Evolutionary conservation across 768 basidiomycete genomes (phyloP).

Genomic region (Mycena kentingensis): DNA sequence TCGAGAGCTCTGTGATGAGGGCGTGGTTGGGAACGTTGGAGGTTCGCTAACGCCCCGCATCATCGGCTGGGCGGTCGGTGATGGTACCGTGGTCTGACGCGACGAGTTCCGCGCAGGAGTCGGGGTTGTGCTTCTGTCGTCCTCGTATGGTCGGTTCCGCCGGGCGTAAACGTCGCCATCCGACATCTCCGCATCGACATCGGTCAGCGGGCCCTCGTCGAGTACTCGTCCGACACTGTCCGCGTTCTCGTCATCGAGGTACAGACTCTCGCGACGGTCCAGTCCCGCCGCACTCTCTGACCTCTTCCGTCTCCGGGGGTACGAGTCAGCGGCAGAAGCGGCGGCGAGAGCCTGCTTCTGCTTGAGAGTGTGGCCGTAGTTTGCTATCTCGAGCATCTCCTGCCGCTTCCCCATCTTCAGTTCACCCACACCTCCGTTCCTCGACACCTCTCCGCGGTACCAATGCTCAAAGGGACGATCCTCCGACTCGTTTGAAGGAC

Average conservation of each 20-base stretch:
- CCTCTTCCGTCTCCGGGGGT: slow-evolving; percentile 48
- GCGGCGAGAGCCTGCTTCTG: slow-evolving; percentile 29
- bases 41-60: slow-evolving; percentile 43
- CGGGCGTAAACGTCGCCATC: slow-evolving; percentile 40
- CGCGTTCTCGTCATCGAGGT: slow-evolving; percentile 62
- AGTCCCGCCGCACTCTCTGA: slow-evolving; percentile 67
- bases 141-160: slow-evolving; percentile 28
- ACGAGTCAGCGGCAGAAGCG: slow-evolving; percentile 18
- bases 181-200: slow-evolving; percentile 63
- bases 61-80: slow-evolving; percentile 29
- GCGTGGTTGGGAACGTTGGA: slow-evolving; percentile 35
- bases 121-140: slow-evolving; percentile 29
- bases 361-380: slow-evolving; percentile 69
- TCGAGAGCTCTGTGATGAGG: slow-evolving; percentile 30
- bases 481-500: slow-evolving; percentile 73
- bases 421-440: slow-evolving; percentile 89
- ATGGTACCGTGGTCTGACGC: slow-evolving; percentile 24
- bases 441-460: slow-evolving; percentile 85
- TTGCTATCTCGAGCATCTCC: slow-evolving; percentile 89
- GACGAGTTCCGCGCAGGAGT: slow-evolving; percentile 27
- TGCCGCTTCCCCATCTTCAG: slow-evolving; percentile 69
- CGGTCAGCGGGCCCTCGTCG: slow-evolving; percentile 76
- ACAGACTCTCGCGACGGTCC: slow-evolving; percentile 63
- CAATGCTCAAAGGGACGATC: slow-evolving; percentile 87
- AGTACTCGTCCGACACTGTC: slow-evolving; percentile 56